Evolutionary conservation across 1,139 yeast species (phyloP).

Genomic region (Wickerhamiella pararugosa): DNA sequence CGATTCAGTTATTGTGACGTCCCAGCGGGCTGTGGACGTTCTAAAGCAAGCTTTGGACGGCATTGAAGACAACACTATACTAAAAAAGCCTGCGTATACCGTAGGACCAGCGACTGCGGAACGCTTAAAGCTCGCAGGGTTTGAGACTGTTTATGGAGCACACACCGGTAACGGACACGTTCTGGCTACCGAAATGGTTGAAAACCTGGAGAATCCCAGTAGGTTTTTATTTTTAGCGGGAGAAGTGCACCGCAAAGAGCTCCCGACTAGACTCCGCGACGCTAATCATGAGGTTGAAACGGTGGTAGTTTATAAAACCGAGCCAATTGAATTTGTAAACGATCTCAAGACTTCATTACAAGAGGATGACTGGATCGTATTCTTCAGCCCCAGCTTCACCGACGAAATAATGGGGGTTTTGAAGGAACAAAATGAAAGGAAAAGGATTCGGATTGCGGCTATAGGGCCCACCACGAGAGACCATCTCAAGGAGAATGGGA

Average conservation of each 20-base stretch:
- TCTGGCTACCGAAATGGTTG: conserved; percentile 46
- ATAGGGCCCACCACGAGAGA: conserved; percentile 89
- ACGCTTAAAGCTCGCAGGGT: conserved; percentile 49
- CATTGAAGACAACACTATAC: conserved; percentile 12
- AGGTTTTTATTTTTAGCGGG: conserved; percentile 72
- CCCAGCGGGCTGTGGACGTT: conserved; percentile 86
- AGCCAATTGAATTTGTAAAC: conserved; percentile 33
- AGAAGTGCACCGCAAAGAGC: conserved; percentile 63
- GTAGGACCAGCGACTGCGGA: conserved; percentile 83
- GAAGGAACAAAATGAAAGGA: conserved; percentile 14
- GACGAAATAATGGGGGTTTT: conserved; percentile 35
- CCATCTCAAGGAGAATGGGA: conserved; percentile 37
- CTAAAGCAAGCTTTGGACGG: conserved; percentile 25
- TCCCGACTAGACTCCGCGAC: conserved; percentile 43
- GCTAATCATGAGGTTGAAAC: conserved; percentile 43
- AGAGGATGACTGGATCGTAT: conserved; percentile 46
- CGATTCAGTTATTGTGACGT: conserved; percentile 59
- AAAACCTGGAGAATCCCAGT: conserved; percentile 14
- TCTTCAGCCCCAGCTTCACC: conserved; percentile 89
- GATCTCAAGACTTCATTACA: conserved; percentile 18
- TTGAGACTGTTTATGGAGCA: conserved; percentile 57
- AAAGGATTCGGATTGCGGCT: conserved; percentile 43
- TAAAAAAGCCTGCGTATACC: conserved; percentile 50
- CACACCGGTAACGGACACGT: conserved; percentile 71
- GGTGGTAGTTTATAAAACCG: conserved; percentile 55